Evolutionary conservation across 768 basidiomycete genomes (phyloP), one percentile per base, ranked within the genome.

Genomic region (Thelephora ganbajun): DNA sequence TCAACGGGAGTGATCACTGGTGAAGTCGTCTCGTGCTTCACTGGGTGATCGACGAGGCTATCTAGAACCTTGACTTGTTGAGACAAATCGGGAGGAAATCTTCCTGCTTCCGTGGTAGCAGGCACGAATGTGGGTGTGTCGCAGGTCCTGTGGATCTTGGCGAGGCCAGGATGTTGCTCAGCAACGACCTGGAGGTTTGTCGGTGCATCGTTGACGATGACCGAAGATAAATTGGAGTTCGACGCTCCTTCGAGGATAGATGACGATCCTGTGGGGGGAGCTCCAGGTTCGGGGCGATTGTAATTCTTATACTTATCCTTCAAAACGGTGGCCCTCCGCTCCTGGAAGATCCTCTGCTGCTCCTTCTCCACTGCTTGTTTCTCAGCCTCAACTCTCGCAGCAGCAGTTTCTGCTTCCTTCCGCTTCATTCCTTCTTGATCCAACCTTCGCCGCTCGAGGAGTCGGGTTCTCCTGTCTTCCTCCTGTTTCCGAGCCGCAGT

Each of bases 31-130:
- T 30, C 26, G 9, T 30, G 9, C 26, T 30, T 30, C 26, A 30
- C 26, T 30, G 26, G 5, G 9, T 4, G 26, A 9, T 30, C 26
- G 5, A 4, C 26, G 26, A 30, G 26, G 26, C 26, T 30, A 30
- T 30, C 26, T 30, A 9, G 9, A 4, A 4, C 9, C 4, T 30
- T 30, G 26, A 30, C 4, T 30, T 9, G 26, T 30, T 30, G 26
- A 4, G 26, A 4, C 9, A 30, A 30, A 30, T 30, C 26, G 26
- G 26, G 26, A 9, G 26, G 26, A 30, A 41, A 14, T 41, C 14
- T 41, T 14, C 39, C 39, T 9, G 35, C 47, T 20, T 57, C 59
- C 9, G 47, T 37, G 16, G 52, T 33, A 11, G 52, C 37, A 7
- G 54, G 42, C 9, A 49, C 42, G 30, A 53, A 36, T 30, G 26